Base-by-base conservation (phyloP, 129 eudicot species). In the Tagetes patula region DNA sequence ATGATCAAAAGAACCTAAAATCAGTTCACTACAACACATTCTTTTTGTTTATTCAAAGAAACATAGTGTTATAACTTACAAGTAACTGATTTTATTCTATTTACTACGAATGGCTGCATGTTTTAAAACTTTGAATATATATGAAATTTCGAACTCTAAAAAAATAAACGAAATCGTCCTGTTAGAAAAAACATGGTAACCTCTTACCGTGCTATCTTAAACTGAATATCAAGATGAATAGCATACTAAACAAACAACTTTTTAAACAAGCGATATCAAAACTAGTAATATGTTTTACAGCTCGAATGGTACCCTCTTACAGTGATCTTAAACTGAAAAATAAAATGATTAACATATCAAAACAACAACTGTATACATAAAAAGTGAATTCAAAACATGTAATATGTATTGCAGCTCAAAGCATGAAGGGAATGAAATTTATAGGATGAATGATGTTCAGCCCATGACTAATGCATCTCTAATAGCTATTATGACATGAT, bases 271-370 rank as follows among this genome's bases (percentile, higher is more conserved):
- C 49, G 8, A n/a, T 39, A 39, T 39, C 50, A 40, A 65, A 62
- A 40, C 12, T 7, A 3, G 10, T n/a, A 14, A 37, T 6, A 52
- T 7, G 52, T 14, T 49, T 50, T 53, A 63, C 48, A 70, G 27
- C 74, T 68, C 74, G 12, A 59, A 56, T 10, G 32, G 27, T 13
- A 75, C 52, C 67, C 54, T 49, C 71, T 75, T 37, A 74, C 14
- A n/a, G 71, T 34, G 49, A 54, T 46, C 7, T 54, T 33, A 14
- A 4, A 72, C 8, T 12, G 3, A 34, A 73, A 46, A 61, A 62
- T 14, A 42, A 72, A 10, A 56, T 46, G 31, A 8, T 2, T 62
- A 34, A 12, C 38, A 73, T 60, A 45, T 33, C 4, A 59, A 30
- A 42, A 41, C 10, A 54, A 41, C 2, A 58, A 3, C 20, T 27